Percentiles rank a stretch among this genome's conserved stretches.
Conservation (phyloP, 1,139 yeast species). For the Pichia sp. region DNA sequence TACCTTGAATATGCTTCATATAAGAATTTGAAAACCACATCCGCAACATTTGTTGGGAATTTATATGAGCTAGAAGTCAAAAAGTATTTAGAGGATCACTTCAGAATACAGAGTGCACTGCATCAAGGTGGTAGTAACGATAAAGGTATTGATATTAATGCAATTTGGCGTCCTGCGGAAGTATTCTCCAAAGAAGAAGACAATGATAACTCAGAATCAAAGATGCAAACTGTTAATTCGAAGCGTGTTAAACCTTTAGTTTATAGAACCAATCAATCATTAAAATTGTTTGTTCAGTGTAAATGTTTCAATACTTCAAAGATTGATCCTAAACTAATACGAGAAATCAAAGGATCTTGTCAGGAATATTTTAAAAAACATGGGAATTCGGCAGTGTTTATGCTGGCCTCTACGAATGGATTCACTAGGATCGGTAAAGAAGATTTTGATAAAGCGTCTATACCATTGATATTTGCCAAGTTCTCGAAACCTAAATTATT, state of each 20-base stretch:
- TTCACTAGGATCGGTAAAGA: constrained; percentile 53
- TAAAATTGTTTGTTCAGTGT: constrained; percentile 25
- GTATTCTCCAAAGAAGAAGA: constrained; percentile 13
- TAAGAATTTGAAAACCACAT: constrained; percentile 27
- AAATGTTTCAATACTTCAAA: constrained; percentile 23
- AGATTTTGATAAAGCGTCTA: constrained; percentile 40
- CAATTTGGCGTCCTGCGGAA: constrained; percentile 45
- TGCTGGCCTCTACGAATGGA: constrained; percentile 52
- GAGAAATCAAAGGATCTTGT: constrained; percentile 29
- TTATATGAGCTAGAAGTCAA: constrained; percentile 56
- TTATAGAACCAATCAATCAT: constrained; percentile 13
- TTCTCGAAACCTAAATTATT: constrained; percentile 30
- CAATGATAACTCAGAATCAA: constrained; percentile 1
- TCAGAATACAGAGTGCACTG: constrained; percentile 33
- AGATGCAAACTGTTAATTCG: constrained; percentile 20
- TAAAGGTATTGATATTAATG: constrained; percentile 63
- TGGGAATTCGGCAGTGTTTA: constrained; percentile 48
- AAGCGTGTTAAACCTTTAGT: constrained; percentile 26
- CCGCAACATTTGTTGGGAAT: constrained; percentile 61
- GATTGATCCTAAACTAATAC: constrained; percentile 27
- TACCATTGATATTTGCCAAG: constrained; percentile 51
- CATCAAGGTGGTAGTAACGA: constrained; percentile 67
- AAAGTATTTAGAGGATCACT: constrained; percentile 36
- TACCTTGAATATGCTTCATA: constrained; percentile 30
- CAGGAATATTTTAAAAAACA: constrained; percentile 14